Evolutionary conservation across 768 basidiomycete species (phyloP).

Genomic region (Calocybe indica): DNA sequence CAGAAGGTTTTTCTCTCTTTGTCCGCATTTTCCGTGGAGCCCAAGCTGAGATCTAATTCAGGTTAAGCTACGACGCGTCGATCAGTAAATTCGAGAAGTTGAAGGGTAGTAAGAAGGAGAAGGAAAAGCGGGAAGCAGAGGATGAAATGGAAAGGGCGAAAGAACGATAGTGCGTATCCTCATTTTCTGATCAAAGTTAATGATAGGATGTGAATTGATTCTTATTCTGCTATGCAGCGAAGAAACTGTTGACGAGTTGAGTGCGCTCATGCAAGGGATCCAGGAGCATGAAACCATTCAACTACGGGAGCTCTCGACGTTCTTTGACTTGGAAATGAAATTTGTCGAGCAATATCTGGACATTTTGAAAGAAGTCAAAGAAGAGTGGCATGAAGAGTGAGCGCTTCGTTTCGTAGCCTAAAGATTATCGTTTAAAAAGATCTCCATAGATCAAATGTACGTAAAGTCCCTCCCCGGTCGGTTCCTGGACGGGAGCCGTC

Average conservation of each 20-base stretch:
- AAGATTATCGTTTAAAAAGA: no score
- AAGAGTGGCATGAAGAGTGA: conserved; percentile 63
- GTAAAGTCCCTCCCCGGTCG: no score
- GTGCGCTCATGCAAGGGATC: conserved; percentile 71
- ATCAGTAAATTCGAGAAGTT: conserved; percentile 62
- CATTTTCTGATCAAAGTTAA: background rate
- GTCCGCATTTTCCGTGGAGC: background rate
- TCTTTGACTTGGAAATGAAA: conserved; percentile 70
- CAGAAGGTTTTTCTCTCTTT: conserved; percentile 46
- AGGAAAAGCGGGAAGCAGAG: conserved; percentile 72
- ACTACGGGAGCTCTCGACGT: conserved; percentile 59
- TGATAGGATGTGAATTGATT: no score
- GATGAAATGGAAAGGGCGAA: conserved; percentile 72
- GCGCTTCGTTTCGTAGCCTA: background rate
- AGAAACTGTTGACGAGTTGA: conserved; percentile 80
- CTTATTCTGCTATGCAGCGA: conserved; percentile 43
- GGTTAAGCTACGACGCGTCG: conserved; percentile 76
- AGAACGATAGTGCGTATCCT: conserved; percentile 61
- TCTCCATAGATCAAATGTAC: no score
- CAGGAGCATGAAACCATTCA: conserved; percentile 76
- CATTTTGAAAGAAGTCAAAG: conserved; percentile 64
- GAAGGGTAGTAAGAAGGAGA: conserved; percentile 73
- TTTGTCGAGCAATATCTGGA: conserved; percentile 71
- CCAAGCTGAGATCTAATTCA: conserved; percentile 18
- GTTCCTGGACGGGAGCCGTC: no score